Conservation (phyloP, 768 basidiomycete species). For the Tulasnella sp. region DNA sequence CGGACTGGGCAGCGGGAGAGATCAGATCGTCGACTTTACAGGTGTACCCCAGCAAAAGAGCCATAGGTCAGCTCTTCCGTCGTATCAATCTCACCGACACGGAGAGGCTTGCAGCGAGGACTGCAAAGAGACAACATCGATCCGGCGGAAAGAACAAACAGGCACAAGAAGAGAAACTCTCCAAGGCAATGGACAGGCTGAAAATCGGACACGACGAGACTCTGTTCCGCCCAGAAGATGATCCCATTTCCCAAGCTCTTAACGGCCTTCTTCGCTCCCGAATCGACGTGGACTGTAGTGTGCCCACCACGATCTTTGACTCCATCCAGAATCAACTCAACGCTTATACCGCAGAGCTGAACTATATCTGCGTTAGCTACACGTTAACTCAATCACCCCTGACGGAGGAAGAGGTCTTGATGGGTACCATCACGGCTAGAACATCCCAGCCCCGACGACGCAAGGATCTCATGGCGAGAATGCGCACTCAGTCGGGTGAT, state of each 20-base stretch:
- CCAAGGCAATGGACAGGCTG: neutral
- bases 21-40: neutral
- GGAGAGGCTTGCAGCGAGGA: neutral
- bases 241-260: constrained; percentile 6
- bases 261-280: neutral
- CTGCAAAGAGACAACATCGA: neutral
- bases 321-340: constrained; percentile 18
- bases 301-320: neutral
- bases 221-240: neutral
- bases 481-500: constrained; percentile 42
- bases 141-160: neutral
- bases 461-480: constrained; percentile 38
- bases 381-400: constrained; percentile 27
- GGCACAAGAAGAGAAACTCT: neutral
- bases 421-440: constrained; percentile 55
- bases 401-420: constrained; percentile 49
- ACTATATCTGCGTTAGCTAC: constrained; percentile 35
- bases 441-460: constrained; percentile 44
- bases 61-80: constrained; percentile 52
- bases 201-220: neutral
- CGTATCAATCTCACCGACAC: constrained; percentile 39
- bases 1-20: constrained; percentile 16
- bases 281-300: constrained; percentile 1
- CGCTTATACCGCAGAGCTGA: constrained; percentile 36
- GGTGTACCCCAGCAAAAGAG: constrained; percentile 38